Base-by-base conservation (phyloP, 1,139 yeast genomes). In the Sugiyamaella paludigena region DNA sequence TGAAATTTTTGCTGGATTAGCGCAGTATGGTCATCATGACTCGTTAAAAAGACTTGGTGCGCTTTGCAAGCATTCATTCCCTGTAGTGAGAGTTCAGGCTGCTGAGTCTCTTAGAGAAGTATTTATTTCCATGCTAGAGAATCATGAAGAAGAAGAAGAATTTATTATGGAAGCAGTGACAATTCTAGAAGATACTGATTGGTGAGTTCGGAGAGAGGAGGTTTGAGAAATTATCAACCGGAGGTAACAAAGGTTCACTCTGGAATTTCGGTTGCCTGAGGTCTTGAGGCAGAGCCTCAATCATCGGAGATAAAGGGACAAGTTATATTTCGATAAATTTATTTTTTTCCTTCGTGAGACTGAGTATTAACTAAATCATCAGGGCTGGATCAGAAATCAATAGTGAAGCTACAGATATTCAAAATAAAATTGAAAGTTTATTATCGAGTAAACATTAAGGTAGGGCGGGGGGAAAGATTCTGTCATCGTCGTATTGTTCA, bases 51-150 rank as follows among this genome's bases (percentile, higher is more conserved):
- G 63, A 28, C 55, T 66, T 13, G 50, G 51, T 7, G 39, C 33
- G 11, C 52, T 62, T 16, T 56, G 62, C 26, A 43, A 44, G 5
- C 57, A 60, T 40, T 45, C 48, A 1, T 40, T 43, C 16, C 56
- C 61, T 15, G 47, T 46, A n/a, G 58, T 61, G 4, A 52, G 66
- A 29, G 55, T 51, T 16, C 36, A 53, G 26, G 64, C 64, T 2
- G 58, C 63, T 1, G 67, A 60, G 34, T 58, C 57, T 13, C 50
- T 60, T 2, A 34, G 40, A 28, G 47, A 36, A n/a, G 41, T 37
- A 15, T 57, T 51, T 37, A 39, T 35, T 7, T 44, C 39, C 8
- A 36, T 48, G 19, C 19, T 42, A 27, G 48, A 45, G 16, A 38
- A 48, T 19, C 13, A 29, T 7, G 45, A 30, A 6, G 45, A 35